Evolutionary conservation across 805 yeast genomes (phyloP).

Genomic region (Blastobotrys mokoenaii): DNA sequence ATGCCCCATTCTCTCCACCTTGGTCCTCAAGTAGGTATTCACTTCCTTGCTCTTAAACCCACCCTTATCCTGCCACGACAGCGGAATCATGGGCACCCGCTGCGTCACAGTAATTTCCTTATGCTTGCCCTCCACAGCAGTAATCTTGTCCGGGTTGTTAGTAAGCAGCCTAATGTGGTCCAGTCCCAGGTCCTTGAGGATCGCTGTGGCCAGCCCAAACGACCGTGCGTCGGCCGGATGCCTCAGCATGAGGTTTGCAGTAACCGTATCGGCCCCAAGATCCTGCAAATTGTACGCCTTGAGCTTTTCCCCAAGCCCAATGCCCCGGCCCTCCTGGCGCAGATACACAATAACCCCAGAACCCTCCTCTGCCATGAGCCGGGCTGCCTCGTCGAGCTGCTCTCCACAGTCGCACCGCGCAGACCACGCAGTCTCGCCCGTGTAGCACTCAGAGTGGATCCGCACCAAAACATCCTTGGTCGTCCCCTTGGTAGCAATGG

Average conservation of each 20-base stretch:
- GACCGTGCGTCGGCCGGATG: slow-evolving; percentile 99
- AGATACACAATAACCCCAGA: slow-evolving; percentile 92
- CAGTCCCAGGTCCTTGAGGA: slow-evolving; percentile 73
- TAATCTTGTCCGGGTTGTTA: slow-evolving; percentile 92
- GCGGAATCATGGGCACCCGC: slow-evolving; percentile 94
- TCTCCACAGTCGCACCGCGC: slow-evolving; percentile 99
- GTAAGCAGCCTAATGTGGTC: slow-evolving; percentile 69
- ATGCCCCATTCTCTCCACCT: slow-evolving; percentile 97
- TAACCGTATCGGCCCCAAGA: slow-evolving; percentile 96
- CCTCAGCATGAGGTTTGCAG: slow-evolving; percentile 82
- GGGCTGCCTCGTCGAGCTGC: slow-evolving; percentile 96
- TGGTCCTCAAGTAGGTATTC: slow-evolving; percentile 87
- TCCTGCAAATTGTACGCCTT: slow-evolving; percentile 97
- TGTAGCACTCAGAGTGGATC: slow-evolving; percentile 95
- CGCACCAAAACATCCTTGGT: slow-evolving; percentile 49
- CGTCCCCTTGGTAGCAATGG: slow-evolving; percentile 5
- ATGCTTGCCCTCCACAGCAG: slow-evolving; percentile 86
- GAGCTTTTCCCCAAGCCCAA: slow-evolving; percentile 94
- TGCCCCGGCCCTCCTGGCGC: slow-evolving; percentile 98
- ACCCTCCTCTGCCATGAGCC: slow-evolving; percentile 78
- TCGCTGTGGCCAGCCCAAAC: slow-evolving; percentile 89
- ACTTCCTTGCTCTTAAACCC: slow-evolving; percentile 83
- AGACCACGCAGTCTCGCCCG: slow-evolving; percentile 99
- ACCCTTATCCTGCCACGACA: slow-evolving; percentile 67
- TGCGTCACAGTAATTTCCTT: slow-evolving; percentile 68